Conservation (phyloP, 352 stramenopile species). For the Phytophthora cactorum region DNA sequence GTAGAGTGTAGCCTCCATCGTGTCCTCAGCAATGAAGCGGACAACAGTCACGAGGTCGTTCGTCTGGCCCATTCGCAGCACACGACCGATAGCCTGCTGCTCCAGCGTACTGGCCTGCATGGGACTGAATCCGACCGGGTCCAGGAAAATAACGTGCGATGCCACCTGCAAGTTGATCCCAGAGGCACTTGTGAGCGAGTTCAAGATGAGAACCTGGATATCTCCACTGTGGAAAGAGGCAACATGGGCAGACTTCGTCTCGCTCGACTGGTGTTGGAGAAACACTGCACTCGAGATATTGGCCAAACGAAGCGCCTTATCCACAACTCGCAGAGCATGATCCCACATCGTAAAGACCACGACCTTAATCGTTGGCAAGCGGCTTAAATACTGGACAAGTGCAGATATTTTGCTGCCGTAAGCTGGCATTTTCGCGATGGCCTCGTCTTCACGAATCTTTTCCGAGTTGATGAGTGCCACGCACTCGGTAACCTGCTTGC, state of each 20-base stretch:
- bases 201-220: conserved; percentile 76
- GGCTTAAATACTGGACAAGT: conserved; percentile 69
- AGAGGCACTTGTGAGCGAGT: conserved; percentile 81
- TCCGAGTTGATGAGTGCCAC: conserved; percentile 43
- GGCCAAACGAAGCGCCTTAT: conserved; percentile 60
- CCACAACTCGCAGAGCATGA: conserved; percentile 63
- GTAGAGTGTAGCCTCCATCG: conserved; percentile 76
- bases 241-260: conserved; percentile 80
- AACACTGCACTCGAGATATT: conserved; percentile 74
- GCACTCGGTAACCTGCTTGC: conserved; percentile 58
- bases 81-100: conserved; percentile 83
- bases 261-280: conserved; percentile 76
- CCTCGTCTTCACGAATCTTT: conserved; percentile 25
- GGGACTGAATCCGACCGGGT: conserved; percentile 72
- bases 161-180: conserved; percentile 88
- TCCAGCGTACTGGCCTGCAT: conserved; percentile 81
- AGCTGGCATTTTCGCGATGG: conserved; percentile 33
- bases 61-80: conserved; percentile 87
- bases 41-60: conserved; percentile 72
- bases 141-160: conserved; percentile 84
- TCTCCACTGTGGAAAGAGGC: conserved; percentile 67
- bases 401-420: conserved; percentile 81
- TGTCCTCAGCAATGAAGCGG: conserved; percentile 76
- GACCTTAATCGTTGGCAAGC: conserved; percentile 60
- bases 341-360: conserved; percentile 90